Evolutionary conservation across 1,284 basidiomycete species (phyloP).

Genomic region (Cutaneotrichosporon sp.): DNA sequence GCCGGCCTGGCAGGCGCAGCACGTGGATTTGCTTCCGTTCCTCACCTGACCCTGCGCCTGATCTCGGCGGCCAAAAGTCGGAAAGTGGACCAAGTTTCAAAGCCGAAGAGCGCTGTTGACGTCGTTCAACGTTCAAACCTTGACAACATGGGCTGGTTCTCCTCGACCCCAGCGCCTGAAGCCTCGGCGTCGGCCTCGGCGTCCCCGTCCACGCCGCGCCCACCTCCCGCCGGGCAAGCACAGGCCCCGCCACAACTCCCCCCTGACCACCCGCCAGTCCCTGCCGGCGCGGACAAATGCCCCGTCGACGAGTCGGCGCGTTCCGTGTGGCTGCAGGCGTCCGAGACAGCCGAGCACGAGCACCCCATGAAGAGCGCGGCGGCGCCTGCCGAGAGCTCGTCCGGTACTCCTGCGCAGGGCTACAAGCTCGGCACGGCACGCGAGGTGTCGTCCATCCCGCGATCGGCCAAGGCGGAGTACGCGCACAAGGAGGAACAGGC

Average conservation of each 20-base stretch:
- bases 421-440: conserved; percentile 53
- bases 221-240: no score
- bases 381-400: conserved; percentile 49
- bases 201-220: neutral
- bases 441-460: conserved; percentile 84
- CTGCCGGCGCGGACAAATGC: conserved; percentile 54
- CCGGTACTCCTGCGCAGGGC: no score
- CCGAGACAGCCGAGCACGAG: conserved; percentile 22
- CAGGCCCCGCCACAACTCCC: conserved; percentile 1
- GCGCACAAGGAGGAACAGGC: conserved; percentile 16
- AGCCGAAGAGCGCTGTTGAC: no score
- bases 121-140: neutral
- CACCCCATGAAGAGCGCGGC: conserved; percentile 38
- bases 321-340: conserved; percentile 45
- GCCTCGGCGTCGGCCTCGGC: neutral
- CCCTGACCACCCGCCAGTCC: conserved; percentile 20
- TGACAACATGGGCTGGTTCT: conserved; percentile 8
- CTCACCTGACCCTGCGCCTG: neutral
- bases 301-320: conserved; percentile 60
- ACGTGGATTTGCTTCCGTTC: conserved; percentile 10
- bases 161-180: neutral
- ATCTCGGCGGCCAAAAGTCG: conserved; percentile 4
- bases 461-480: conserved; percentile 34
- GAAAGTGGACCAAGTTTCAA: neutral
- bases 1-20: neutral